Evolutionary conservation across 2,329 filamentous ascomycete species (phyloP).

Genomic region (Thielaviopsis ethacetica): DNA sequence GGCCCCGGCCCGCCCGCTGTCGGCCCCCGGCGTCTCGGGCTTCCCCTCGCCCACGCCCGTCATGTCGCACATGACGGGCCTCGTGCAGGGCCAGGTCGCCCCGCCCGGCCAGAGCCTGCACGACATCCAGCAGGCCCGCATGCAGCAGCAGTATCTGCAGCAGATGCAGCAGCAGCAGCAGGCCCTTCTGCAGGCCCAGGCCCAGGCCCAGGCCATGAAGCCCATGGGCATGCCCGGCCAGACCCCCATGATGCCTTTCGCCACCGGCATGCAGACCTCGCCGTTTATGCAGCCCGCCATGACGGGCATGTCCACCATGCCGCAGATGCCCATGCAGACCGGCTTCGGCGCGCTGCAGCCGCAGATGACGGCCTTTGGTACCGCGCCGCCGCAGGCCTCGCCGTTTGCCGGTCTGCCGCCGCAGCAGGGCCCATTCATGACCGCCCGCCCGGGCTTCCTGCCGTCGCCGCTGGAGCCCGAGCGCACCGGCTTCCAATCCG

Average conservation of each 20-base stretch:
- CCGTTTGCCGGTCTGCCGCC: slow-evolving; percentile 7
- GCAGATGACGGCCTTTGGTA: slow-evolving; percentile 48
- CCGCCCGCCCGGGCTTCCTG: slow-evolving; percentile 23
- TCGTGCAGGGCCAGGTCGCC: slow-evolving; percentile 43
- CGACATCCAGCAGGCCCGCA: slow-evolving; percentile 50
- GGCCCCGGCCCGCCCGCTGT: slow-evolving; percentile 62
- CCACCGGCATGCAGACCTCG: slow-evolving; percentile 19
- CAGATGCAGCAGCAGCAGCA: slow-evolving; percentile 28
- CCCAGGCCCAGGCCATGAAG: slow-evolving; percentile 16
- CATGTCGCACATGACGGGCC: slow-evolving; percentile 73
- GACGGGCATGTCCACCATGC: slow-evolving; percentile 27
- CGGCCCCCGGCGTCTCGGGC: slow-evolving; percentile 62
- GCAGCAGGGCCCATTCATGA: slow-evolving; percentile 9
- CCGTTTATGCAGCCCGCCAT: slow-evolving; percentile 32
- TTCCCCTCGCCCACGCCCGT: slow-evolving; percentile 55
- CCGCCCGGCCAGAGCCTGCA: slow-evolving; percentile 61
- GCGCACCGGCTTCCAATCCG: slow-evolving; percentile 29
- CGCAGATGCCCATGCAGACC: slow-evolving; percentile 18
- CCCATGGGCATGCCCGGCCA: slow-evolving; percentile 19
- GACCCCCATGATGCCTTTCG: slow-evolving; percentile 22
- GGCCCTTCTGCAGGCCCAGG: slow-evolving; percentile 21
- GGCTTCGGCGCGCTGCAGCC: slow-evolving; percentile 35
- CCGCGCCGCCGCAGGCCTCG: slow-evolving; percentile 25
- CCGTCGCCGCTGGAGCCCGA: slow-evolving; percentile 45
- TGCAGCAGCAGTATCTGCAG: slow-evolving; percentile 43